These are phyloP conservation scores for Silene latifolia DNA, from an alignment of 148 eudicot genomes.

Conservation along the genomic window DNA sequence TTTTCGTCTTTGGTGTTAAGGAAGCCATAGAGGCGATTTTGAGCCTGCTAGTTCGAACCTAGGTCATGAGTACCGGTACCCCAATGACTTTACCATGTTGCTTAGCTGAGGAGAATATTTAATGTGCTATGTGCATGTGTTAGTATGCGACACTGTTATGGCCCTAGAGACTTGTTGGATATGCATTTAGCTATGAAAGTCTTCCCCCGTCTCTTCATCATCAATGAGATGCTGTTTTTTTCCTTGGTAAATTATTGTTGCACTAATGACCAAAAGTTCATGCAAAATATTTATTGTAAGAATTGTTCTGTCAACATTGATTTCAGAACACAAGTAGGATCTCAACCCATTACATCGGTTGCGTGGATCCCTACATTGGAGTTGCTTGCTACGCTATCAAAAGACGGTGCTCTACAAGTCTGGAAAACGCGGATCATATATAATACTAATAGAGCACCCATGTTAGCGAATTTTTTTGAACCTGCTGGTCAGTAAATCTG, in stretches of 20 bases:
- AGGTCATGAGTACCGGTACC: neutral
- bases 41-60: neutral
- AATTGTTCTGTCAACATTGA: constrained; percentile 3
- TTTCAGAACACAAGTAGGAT: constrained; percentile 91
- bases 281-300: neutral
- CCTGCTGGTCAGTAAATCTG: constrained; percentile 71
- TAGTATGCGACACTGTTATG: neutral
- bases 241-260: neutral
- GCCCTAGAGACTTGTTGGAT: neutral
- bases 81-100: neutral
- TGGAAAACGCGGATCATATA: constrained; percentile 81
- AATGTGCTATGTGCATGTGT: neutral
- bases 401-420: constrained; percentile 88
- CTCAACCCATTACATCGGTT: constrained; percentile 90
- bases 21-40: neutral
- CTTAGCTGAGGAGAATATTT: neutral
- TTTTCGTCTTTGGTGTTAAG: neutral
- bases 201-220: neutral
- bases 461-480: constrained; percentile 89
- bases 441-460: constrained; percentile 78
- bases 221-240: neutral
- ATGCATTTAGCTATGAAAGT: neutral
- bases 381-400: constrained; percentile 71
- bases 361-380: constrained; percentile 81
- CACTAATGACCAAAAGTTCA: neutral